Evolutionary conservation across 805 yeast genomes (phyloP), one percentile per base, ranked within the genome.

Genomic region (Blastobotrys mokoenaii): DNA sequence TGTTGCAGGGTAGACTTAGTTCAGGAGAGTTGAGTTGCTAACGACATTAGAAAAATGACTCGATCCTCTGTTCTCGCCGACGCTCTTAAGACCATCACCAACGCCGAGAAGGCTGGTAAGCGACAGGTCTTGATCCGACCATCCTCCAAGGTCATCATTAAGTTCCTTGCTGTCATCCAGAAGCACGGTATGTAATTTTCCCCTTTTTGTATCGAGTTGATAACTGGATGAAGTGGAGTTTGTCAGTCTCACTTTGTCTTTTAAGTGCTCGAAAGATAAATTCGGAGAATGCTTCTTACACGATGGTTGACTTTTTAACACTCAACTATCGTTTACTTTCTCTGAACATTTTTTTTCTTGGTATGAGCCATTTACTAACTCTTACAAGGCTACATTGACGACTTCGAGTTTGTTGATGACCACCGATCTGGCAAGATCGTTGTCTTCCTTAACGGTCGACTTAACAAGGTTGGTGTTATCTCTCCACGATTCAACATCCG

Each of bases 71-170:
- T 85, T 73, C 84, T 89, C 73, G 96, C 96, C 70, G 97, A 89
- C 78, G 97, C 97, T 70, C 83, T 89, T 66, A 89, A 89, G 77
- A 82, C 96, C 66, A 89, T 89, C 76, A 87, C 88, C 93, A 89
- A 89, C 75, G 97, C 97, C 76, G 96, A 89, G 78, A 89, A 88
- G 78, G 82, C 96, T 75, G 97, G 97, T 75, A 89, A 89, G 81
- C 85, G 97, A 78, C 97, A 89, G 79, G 97, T 89, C 66, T 75
- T 89, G 71, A 84, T 89, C 76, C 85, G 96, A 82, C 97, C 97
- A 60, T 87, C 97, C 46, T 89, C 96, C 69, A 89, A 89, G 84
- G 97, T 89, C 65, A 88, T 89, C 77, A 80, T 89, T 83, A 89
- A 87, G 77, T 89, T 87, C 77, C 79, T 89, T 72, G 79, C 86